Evolutionary conservation across 2,329 filamentous ascomycete species (phyloP).

Genomic region (Colletotrichum sp.): DNA sequence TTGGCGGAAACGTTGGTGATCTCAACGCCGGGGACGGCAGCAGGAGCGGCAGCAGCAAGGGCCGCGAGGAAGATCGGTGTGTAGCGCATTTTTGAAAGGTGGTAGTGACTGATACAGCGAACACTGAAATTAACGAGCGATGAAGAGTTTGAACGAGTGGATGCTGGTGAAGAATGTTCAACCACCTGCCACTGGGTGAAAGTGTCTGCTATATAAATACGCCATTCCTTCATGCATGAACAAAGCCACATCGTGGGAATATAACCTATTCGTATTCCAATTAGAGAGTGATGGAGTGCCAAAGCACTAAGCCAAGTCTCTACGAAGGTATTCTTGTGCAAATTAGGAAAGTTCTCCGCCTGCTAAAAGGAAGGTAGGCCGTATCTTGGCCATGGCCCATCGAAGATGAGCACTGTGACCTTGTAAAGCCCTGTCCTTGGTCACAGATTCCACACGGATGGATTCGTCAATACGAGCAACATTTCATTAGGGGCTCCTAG

Average conservation of each 20-base stretch:
- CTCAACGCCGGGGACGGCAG: not conserved
- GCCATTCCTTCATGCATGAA: not conserved
- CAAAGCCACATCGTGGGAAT: not conserved
- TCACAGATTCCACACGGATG: not conserved
- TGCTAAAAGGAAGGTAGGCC: not conserved
- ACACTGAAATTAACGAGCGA: not conserved
- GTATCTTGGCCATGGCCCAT: not conserved
- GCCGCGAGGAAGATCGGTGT: not conserved
- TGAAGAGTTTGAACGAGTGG: not conserved
- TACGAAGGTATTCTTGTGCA: not conserved
- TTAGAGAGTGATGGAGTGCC: not conserved
- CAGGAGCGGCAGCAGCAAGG: not conserved
- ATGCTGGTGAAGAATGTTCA: not conserved
- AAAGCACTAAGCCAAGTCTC: not conserved
- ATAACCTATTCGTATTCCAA: not conserved
- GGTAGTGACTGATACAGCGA: not conserved
- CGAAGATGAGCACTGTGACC: not conserved
- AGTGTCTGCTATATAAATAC: not conserved
- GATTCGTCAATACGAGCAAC: not conserved
- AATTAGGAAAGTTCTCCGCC: not conserved
- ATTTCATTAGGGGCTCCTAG: not conserved
- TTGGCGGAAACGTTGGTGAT: not conserved
- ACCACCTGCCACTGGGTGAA: not conserved
- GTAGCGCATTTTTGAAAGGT: constrained; percentile 7
- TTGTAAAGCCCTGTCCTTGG: not conserved